phyloP scores from a whole-genome alignment of 495 filamentous ascomycete species.

The Jackrogersella multiformis region DNA sequence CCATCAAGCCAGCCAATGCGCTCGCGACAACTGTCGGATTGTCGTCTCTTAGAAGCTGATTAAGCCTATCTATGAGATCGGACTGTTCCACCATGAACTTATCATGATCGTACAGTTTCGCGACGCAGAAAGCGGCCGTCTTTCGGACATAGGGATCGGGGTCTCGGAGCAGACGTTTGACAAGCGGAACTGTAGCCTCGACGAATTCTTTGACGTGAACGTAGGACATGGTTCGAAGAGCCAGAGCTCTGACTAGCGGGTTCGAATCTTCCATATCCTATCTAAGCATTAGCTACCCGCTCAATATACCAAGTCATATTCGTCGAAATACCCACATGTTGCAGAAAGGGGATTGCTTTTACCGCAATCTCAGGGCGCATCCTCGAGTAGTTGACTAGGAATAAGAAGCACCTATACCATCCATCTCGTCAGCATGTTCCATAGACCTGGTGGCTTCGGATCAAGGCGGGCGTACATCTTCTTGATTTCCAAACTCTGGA shows the following conservation, averaged over 20 bases:
- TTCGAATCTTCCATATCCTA: conserved; percentile 96
- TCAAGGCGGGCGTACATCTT: conserved; percentile 80
- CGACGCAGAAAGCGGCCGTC: conserved; percentile 94
- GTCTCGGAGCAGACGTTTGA: conserved; percentile 86
- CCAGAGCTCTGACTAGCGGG: conserved; percentile 90
- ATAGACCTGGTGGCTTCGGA: not conserved
- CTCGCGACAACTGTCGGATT: conserved; percentile 97
- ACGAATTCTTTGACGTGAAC: conserved; percentile 97
- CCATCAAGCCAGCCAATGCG: conserved; percentile 89
- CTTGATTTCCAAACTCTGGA: conserved; percentile 96
- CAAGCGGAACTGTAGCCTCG: conserved; percentile 83
- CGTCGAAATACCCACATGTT: conserved; percentile 67
- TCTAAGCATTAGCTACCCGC: conserved; percentile 21
- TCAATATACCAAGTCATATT: not conserved
- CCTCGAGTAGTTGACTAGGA: conserved; percentile 94
- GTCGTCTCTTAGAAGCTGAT: conserved; percentile 89
- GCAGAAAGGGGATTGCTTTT: conserved; percentile 87
- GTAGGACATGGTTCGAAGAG: conserved; percentile 95
- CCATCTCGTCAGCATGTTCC: conserved; percentile 46
- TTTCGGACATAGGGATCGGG: conserved; percentile 96
- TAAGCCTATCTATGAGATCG: conserved; percentile 92
- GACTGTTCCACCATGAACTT: conserved; percentile 86
- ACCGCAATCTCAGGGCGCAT: conserved; percentile 94
- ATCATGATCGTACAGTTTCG: conserved; percentile 98
- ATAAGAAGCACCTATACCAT: conserved; percentile 87